These are phyloP conservation scores for Podospora pseudocomata DNA, from an alignment of 495 filamentous ascomycete genomes.

Conservation along the genomic window DNA sequence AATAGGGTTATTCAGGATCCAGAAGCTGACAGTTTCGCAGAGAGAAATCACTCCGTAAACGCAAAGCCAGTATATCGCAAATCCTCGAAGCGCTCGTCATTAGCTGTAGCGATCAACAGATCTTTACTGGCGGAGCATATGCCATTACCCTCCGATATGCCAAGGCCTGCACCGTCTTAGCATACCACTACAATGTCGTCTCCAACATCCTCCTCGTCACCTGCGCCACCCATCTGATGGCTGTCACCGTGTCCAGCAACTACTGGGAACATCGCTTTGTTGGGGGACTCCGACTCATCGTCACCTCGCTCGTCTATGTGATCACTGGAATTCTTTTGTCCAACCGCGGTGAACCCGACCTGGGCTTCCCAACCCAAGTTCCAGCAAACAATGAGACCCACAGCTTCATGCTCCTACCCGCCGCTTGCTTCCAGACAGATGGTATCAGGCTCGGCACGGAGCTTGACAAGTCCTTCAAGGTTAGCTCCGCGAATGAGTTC, in stretches of 20 bases:
- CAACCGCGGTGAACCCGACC: slow-evolving; percentile 24
- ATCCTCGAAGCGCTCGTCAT: slow-evolving; percentile 37
- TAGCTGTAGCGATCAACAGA: slow-evolving; percentile 41
- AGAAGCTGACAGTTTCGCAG: slow-evolving; percentile 1
- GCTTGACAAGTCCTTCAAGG: slow-evolving; percentile 16
- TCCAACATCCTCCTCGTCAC: slow-evolving; percentile 40
- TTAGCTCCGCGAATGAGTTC: slow-evolving; percentile 18
- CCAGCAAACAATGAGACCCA: slow-evolving; percentile 21
- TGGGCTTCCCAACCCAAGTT: slow-evolving; percentile 30
- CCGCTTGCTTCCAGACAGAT: slow-evolving; percentile 32
- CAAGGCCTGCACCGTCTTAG: slow-evolving; percentile 38
- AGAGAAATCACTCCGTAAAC: slow-evolving; percentile 1
- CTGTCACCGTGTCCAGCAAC: slow-evolving; percentile 34
- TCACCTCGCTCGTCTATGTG: slow-evolving; percentile 27
- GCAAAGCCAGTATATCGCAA: slow-evolving; percentile 25
- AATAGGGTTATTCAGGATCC: too few relatives aligned
- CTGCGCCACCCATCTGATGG: slow-evolving; percentile 39
- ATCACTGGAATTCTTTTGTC: slow-evolving; percentile 32
- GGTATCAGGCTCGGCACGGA: slow-evolving; percentile 13
- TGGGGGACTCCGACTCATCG: slow-evolving; percentile 26
- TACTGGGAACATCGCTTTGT: slow-evolving; percentile 36
- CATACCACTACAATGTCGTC: slow-evolving; percentile 44
- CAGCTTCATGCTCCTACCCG: slow-evolving; percentile 30
- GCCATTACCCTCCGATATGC: slow-evolving; percentile 36
- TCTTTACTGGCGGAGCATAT: slow-evolving; percentile 41